Evolutionary conservation across 2,329 filamentous ascomycete species (phyloP), one percentile per base, ranked within the genome.

Genomic region (Talaromyces sp.): DNA sequence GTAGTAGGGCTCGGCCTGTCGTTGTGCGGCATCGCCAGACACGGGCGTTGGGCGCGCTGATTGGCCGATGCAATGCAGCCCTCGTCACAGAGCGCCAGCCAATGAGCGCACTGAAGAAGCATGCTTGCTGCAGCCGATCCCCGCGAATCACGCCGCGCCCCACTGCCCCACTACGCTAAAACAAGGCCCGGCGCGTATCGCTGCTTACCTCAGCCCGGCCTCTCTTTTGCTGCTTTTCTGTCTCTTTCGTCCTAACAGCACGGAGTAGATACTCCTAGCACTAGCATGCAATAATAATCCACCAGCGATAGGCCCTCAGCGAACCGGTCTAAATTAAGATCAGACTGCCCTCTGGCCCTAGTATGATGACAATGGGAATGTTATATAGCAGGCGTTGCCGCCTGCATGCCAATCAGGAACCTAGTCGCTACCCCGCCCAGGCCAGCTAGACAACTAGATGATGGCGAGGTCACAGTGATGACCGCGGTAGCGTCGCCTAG

Each of bases 151-250:
- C 57, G 26, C 53, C 27, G 8, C n/a, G 50, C 57, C 38, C 54
- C 57, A 54, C 57, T 43, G 52, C 41, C 5, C 56, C 50, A 43
- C 32, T 14, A 38, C 54, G 58, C 59, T 61, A 61, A 55, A 55
- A 58, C 59, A 61, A 58, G 59, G 59, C 55, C 59, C 59, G 59
- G 59, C 59, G 59, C 59, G 55, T 61, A 58, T 56, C 54, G 54
- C 55, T 46, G 54, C 32, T 54, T 38, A n/a, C 48, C 12, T 50
- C 55, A 26, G 27, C 52, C 26, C 9, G 11, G 11, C 32, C 32
- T 35, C 32, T 35, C 12, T 35, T 12, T 35, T 35, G 12, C 32
- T 35, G 32, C 31, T 3, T 31, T 8, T 8, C 9, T 31, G 29
- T 31, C 12, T 11, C 31, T 32, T 32, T 11, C 31, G 9, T 32